Conservation (phyloP, 2,329 filamentous ascomycete species). For the Exophiala sp. region DNA sequence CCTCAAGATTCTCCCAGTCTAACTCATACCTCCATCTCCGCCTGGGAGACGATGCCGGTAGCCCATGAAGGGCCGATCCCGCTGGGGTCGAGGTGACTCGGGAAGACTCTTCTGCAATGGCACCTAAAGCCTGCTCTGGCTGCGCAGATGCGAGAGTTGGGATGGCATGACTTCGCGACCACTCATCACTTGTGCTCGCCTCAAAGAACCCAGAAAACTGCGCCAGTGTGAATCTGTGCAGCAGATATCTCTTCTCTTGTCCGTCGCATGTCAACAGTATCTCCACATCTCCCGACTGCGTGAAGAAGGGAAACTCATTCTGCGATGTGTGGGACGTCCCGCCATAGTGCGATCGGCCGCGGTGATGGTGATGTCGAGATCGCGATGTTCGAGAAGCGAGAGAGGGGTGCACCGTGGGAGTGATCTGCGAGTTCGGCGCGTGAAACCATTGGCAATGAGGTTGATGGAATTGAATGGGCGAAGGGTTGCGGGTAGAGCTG, state of each 20-base stretch:
- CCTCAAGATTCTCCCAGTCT: constrained; percentile 62
- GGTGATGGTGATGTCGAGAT: constrained; percentile 49
- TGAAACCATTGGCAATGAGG: constrained; percentile 34
- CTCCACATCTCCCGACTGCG: constrained; percentile 86
- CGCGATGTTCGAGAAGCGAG: constrained; percentile 58
- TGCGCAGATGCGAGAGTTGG: constrained; percentile 28
- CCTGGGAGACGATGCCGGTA: constrained; percentile 39
- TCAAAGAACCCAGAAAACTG: constrained; percentile 94
- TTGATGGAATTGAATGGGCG: not conserved
- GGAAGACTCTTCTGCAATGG: constrained; percentile 46
- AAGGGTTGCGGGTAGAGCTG: not conserved
- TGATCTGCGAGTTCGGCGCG: constrained; percentile 45
- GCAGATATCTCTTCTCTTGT: constrained; percentile 74
- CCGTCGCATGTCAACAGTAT: constrained; percentile 67
- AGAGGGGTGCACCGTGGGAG: constrained; percentile 55
- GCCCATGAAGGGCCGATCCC: not conserved
- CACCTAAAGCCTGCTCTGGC: constrained; percentile 44
- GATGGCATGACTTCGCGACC: constrained; percentile 48
- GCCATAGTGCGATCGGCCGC: constrained; percentile 74
- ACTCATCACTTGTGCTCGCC: constrained; percentile 72
- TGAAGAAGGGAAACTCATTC: constrained; percentile 91
- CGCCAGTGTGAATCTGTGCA: constrained; percentile 79
- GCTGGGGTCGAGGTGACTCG: constrained; percentile 30
- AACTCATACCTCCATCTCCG: constrained; percentile 82
- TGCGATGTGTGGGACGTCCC: constrained; percentile 66